Evolutionary conservation across 2,329 filamentous ascomycete species (phyloP), one percentile per base, ranked within the genome.

Genomic region (Microcyclospora tardicrescens): DNA sequence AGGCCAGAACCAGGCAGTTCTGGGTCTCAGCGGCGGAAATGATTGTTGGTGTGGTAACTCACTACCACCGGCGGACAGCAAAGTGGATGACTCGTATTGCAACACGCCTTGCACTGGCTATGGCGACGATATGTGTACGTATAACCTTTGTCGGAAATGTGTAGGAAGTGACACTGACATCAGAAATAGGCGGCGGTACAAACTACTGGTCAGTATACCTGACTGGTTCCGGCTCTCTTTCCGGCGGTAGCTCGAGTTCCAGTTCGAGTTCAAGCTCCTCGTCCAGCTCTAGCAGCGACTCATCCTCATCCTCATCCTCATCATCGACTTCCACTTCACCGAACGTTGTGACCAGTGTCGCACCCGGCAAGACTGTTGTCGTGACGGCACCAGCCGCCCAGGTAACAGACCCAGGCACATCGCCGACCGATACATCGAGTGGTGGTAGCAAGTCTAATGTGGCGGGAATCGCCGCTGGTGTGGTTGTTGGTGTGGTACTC

Each of bases 381-480:
- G 47, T 60, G 28, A 62, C 59, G 5, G 45, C 49, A 9, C 40
- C 52, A 11, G 14, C 31, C 10, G 6, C 55, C 73, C 38, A 69
- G 66, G 30, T 32, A 72, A 76, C 57, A 33, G 15, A n/a, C 16
- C 4, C 41, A 66, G 64, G 2, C 69, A 71, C 38, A 10, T 63
- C 31, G 51, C 71, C 28, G 51, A 61, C 16, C 61, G 69, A 44
- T 5, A 43, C 36, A 8, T 33, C 34, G 14, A 32, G 34, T 8
- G 35, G 36, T 12, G 35, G 41, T 19, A 42, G 45, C 14, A 56
- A 58, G 14, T 66, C 78, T 12, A 87, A 79, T 56, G 82, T 77
- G n/a, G 82, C 77, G 30, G 85, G 81, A 35, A 87, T 96, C 49
- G 86, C 82, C 13, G 89, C 79, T 9, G 89, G 89, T 43, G 83